Conservation (phyloP, 1,139 yeast species). For the Yamadazyma friedrichii region DNA sequence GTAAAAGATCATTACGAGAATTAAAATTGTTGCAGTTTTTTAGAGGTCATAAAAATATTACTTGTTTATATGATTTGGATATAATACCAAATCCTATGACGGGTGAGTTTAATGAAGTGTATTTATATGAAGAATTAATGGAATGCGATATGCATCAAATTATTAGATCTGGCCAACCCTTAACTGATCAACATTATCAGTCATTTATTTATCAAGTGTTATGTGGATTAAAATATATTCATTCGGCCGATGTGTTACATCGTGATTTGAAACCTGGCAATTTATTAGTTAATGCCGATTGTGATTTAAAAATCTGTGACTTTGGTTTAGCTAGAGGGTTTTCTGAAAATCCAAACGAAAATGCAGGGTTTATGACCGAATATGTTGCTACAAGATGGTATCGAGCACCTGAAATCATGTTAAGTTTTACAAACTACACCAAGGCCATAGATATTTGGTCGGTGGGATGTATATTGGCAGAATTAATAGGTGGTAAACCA, state of each 20-base stretch:
- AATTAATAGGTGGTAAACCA: conserved; percentile 87
- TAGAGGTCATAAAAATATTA: conserved; percentile 89
- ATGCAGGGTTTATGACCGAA: conserved; percentile 90
- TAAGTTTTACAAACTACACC: conserved; percentile 87
- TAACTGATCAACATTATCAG: conserved; percentile 94
- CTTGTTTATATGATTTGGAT: conserved; percentile 91
- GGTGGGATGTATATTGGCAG: conserved; percentile 94
- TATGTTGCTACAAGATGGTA: conserved; percentile 99
- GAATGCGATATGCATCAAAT: conserved; percentile 98
- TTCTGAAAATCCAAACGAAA: conserved; percentile 77
- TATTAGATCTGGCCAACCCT: conserved; percentile 87
- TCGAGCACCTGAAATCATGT: conserved; percentile 96
- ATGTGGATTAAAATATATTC: conserved; percentile 85
- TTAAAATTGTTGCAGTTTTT: conserved; percentile 84
- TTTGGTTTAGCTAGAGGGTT: conserved; percentile 97
- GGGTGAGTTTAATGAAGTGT: conserved; percentile 83
- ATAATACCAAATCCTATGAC: conserved; percentile 72
- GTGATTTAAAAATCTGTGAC: conserved; percentile 94
- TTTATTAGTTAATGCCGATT: conserved; percentile 88
- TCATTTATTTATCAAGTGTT: conserved; percentile 87
- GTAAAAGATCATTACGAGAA: conserved; percentile 89
- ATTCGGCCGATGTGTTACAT: conserved; percentile 93
- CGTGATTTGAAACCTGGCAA: conserved; percentile 95
- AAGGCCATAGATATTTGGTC: conserved; percentile 98
- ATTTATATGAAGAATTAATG: conserved; percentile 92